phyloP scores from a whole-genome alignment of 495 filamentous ascomycete genomes.

The Glarea lozoyensis region DNA sequence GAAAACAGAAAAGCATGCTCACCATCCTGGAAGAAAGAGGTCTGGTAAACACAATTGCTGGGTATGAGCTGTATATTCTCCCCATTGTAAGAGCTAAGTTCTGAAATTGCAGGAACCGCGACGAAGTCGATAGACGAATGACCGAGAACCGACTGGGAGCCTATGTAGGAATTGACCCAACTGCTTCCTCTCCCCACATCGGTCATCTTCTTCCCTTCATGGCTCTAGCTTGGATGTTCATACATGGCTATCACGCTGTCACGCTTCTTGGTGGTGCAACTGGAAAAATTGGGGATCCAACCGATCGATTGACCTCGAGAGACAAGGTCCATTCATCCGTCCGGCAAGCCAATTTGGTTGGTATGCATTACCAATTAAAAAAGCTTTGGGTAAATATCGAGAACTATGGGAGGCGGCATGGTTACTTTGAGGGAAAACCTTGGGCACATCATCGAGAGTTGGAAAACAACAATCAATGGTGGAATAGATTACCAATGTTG shows the following conservation, averaged over 20 bases:
- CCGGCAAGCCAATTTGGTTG: slow-evolving; percentile 59
- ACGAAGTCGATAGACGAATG: slow-evolving; percentile 62
- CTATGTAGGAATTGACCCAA: slow-evolving; percentile 90
- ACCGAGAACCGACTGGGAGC: slow-evolving; percentile 60
- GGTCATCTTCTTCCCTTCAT: slow-evolving; percentile 92
- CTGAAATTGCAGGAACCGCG: slow-evolving; percentile 39
- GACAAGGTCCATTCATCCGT: slow-evolving; percentile 43
- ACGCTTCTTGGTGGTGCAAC: slow-evolving; percentile 82
- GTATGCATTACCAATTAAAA: slow-evolving; percentile 74
- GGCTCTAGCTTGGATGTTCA: slow-evolving; percentile 87
- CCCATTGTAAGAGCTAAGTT: not conserved
- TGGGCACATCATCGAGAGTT: slow-evolving; percentile 57
- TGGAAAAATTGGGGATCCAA: slow-evolving; percentile 80
- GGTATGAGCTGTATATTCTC: slow-evolving; percentile 42
- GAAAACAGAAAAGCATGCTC: slow-evolving; percentile 54
- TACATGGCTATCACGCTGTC: slow-evolving; percentile 67
- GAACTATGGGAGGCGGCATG: slow-evolving; percentile 46
- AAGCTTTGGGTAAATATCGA: slow-evolving; percentile 67
- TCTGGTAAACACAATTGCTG: slow-evolving; percentile 69
- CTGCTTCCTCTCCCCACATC: slow-evolving; percentile 81
- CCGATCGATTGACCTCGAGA: slow-evolving; percentile 61
- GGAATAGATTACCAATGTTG: slow-evolving; percentile 55
- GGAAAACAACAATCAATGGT: slow-evolving; percentile 75
- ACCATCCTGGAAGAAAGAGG: slow-evolving; percentile 71
- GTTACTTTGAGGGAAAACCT: slow-evolving; percentile 41